Evolutionary conservation across 192 early-diverging fungal genomes (phyloP).

Genomic region (Coemansia sp.): DNA sequence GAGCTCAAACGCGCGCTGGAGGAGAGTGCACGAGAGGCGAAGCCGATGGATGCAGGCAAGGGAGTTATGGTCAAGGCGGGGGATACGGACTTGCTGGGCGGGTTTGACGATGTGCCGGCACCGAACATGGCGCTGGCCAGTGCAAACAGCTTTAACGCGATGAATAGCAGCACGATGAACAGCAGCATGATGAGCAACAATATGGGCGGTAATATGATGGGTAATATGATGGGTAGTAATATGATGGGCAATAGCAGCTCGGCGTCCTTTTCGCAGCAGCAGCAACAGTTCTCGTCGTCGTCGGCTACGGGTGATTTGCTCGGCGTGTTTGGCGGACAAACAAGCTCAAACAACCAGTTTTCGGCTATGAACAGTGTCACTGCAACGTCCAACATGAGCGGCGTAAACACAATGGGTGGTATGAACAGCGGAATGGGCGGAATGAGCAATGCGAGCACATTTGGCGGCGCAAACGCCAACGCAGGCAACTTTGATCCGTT

Average conservation of each 20-base stretch:
- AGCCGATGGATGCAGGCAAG: constrained; percentile 18
- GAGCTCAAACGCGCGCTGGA: constrained; percentile 84
- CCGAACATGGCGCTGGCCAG: constrained; percentile 21
- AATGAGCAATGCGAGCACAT: not conserved
- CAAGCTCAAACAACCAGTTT: constrained; percentile 21
- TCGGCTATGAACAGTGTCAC: constrained; percentile 14
- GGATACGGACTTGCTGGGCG: constrained; percentile 46
- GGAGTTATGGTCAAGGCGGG: not conserved
- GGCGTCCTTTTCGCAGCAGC: constrained; percentile 28
- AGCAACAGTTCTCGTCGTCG: constrained; percentile 29
- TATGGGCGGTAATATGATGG: not conserved
- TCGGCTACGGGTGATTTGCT: constrained; percentile 35
- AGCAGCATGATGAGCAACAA: not conserved
- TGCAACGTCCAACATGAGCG: constrained; percentile 14
- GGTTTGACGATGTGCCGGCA: constrained; percentile 30
- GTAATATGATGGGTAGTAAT: constrained; percentile 7
- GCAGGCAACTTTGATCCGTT: constrained; percentile 47
- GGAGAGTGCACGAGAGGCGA: constrained; percentile 75
- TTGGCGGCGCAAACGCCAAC: constrained; percentile 13
- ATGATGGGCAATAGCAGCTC: constrained; percentile 14
- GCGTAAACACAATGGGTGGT: constrained; percentile 3
- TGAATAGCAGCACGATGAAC: constrained; percentile 17
- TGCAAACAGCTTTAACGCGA: constrained; percentile 29
- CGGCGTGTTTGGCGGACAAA: constrained; percentile 26
- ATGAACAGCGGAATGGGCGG: not conserved